Conservation (phyloP, 2,329 filamentous ascomycete genomes). For the Pestalotiopsis sp. region DNA sequence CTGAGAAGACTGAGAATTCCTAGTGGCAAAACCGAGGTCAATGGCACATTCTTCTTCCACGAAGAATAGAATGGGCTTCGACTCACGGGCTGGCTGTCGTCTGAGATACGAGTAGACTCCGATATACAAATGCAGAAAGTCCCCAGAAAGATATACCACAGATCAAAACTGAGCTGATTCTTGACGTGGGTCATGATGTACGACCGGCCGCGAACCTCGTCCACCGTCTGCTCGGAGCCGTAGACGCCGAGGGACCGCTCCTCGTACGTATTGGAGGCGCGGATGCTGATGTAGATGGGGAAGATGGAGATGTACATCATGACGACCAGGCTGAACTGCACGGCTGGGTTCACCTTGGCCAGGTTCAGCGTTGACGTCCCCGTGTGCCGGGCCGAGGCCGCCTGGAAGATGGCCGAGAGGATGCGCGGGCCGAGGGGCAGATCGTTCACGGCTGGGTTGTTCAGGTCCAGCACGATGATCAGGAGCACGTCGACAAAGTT, state of each 20-base stretch:
- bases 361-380: constrained; percentile 55
- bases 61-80: constrained; percentile 28
- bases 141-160: constrained; percentile 45
- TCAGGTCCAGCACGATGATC: constrained; percentile 53
- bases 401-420: constrained; percentile 62
- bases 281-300: constrained; percentile 52
- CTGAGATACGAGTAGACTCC: constrained; percentile 11
- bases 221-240: constrained; percentile 20
- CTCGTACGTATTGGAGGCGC: constrained; percentile 65
- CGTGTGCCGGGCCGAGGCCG: constrained; percentile 49
- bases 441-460: constrained; percentile 51
- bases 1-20: constrained; percentile 54
- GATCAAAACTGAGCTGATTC: constrained; percentile 46
- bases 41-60: neutral
- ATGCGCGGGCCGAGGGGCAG: constrained; percentile 50
- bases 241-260: constrained; percentile 58
- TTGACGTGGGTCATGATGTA: constrained; percentile 53
- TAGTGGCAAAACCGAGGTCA: neutral
- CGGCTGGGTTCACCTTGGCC: constrained; percentile 51
- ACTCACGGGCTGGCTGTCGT: constrained; percentile 48
- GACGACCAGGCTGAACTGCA: constrained; percentile 61
- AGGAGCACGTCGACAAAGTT: constrained; percentile 59
- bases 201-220: neutral
- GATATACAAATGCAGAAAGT: constrained; percentile 38
- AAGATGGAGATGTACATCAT: constrained; percentile 63